phyloP scores from a whole-genome alignment of 495 filamentous ascomycete species.

The Mytilinidion resinicola region DNA sequence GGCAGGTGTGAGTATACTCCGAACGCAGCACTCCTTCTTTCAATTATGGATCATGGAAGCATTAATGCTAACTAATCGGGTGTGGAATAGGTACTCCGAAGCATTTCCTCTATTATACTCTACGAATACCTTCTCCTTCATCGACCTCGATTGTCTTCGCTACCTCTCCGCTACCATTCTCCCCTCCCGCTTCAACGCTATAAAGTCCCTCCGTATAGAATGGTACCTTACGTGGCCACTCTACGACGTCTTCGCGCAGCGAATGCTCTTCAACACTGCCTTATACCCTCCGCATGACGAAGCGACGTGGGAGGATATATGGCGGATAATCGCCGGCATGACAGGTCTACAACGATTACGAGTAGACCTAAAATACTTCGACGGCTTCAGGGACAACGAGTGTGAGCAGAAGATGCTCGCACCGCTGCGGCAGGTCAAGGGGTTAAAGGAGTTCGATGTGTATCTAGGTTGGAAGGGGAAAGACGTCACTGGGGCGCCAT shows the following conservation, averaged over 20 bases:
- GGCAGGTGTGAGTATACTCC: slow-evolving; percentile 13
- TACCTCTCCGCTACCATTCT: slow-evolving; percentile 22
- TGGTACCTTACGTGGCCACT: slow-evolving; percentile 20
- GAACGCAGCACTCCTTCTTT: background rate
- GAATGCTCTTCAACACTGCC: slow-evolving; percentile 11
- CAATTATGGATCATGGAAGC: background rate
- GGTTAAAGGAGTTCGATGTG: slow-evolving; percentile 6
- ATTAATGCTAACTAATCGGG: background rate
- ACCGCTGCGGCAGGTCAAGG: slow-evolving; percentile 6
- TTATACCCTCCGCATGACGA: slow-evolving; percentile 22
- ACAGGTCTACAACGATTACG: slow-evolving; percentile 3
- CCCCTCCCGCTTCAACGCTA: slow-evolving; percentile 13
- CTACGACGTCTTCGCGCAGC: slow-evolving; percentile 14
- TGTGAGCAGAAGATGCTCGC: slow-evolving; percentile 14
- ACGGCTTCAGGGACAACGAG: slow-evolving; percentile 10
- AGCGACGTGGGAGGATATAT: slow-evolving; percentile 24
- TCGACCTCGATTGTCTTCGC: slow-evolving; percentile 21
- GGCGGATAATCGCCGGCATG: slow-evolving; percentile 20
- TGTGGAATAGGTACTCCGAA: slow-evolving; percentile 15
- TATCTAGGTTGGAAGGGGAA: slow-evolving; percentile 16
- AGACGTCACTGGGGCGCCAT: slow-evolving; percentile 13
- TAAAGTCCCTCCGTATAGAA: slow-evolving; percentile 9
- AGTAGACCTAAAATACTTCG: slow-evolving; percentile 13
- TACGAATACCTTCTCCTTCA: slow-evolving; percentile 24
- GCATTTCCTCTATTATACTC: slow-evolving; percentile 15